Base-by-base conservation (phyloP, 441 rosid species). In the Omphalea diandra region DNA sequence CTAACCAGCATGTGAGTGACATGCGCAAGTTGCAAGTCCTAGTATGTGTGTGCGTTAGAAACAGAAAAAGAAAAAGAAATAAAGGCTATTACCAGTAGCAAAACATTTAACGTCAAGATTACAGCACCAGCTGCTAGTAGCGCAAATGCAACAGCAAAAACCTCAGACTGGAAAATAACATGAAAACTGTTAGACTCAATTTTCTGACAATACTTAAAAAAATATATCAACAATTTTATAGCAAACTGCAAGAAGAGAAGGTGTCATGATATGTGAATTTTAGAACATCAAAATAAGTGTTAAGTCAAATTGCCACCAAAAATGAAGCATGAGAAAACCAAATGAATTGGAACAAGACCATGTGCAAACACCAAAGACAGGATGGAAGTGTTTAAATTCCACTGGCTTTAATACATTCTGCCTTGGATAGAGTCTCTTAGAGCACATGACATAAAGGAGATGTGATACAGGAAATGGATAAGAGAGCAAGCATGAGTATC, bases 71-170 rank as follows among this genome's bases (percentile, higher is more conserved):
- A 44, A 44, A 68, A 56, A 36, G 66, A 38, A 44, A 53, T 52
- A 40, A 59, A 27, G 63, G 24, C 2, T 17, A 57, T 78, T 90
- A 94, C 99, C 94, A 94, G 85, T 55, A 94, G 89, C 65, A 92
- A 85, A 67, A 92, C 99, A 68, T 92, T 94, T 82, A 90, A 74
- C 12, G 99, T 94, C 84, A 94, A 85, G 70, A 94, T 90, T 46
- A 94, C 88, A 67, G 97, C 99, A 52, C 99, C 98, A 20, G 94
- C 90, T 1, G 97, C 98, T 66, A 94, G 91, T 63, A 94, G 83
- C 12, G 98, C 99, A 79, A 94, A 92, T 68, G 99, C 99, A 80
- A 90, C 98, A 0, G 98, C 98, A 65, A 94, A 94, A 54, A 94
- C 96, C 80, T 94, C 98, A 2, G 98, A 92, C 96, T 92, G 89